phyloP scores from a whole-genome alignment of 2,329 filamentous ascomycete species.

The Aspergillus sp. region DNA sequence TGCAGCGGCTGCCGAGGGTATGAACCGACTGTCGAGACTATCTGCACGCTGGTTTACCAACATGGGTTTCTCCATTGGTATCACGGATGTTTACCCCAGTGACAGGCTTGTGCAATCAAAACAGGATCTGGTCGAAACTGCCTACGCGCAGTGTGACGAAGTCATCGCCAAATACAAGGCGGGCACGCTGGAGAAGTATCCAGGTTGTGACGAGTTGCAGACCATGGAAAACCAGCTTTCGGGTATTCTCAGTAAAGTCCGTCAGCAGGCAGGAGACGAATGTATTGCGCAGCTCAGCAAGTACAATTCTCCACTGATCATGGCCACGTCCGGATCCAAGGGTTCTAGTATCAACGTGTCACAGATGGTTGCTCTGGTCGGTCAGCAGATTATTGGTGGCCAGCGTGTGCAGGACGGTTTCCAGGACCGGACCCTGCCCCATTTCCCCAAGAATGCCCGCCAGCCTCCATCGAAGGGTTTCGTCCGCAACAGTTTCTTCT shows the following conservation, averaged over 20 bases:
- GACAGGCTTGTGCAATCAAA: constrained; percentile 70
- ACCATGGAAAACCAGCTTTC: constrained; percentile 90
- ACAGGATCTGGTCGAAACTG: constrained; percentile 69
- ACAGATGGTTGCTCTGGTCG: constrained; percentile 96
- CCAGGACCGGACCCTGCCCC: constrained; percentile 89
- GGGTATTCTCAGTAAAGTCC: constrained; percentile 86
- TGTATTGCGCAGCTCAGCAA: constrained; percentile 88
- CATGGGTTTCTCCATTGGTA: constrained; percentile 92
- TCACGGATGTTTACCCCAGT: constrained; percentile 89
- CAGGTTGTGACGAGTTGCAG: constrained; percentile 87
- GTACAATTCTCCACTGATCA: constrained; percentile 90
- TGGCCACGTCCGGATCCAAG: constrained; percentile 97
- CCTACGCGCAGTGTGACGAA: constrained; percentile 79
- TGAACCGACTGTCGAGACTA: constrained; percentile 90
- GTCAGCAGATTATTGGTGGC: constrained; percentile 95
- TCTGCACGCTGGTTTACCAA: constrained; percentile 87
- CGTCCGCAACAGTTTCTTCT: constrained; percentile 96
- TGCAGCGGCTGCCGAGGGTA: constrained; percentile 80
- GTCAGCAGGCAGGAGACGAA: constrained; percentile 84
- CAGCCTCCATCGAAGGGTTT: constrained; percentile 96
- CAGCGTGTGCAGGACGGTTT: constrained; percentile 93
- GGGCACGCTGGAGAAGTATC: constrained; percentile 78
- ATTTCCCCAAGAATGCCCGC: constrained; percentile 90
- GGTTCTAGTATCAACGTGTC: constrained; percentile 97
- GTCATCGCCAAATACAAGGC: constrained; percentile 77